These are phyloP conservation scores for Lactifluus piperatus DNA, from an alignment of 768 basidiomycete species.

Conservation along the genomic window DNA sequence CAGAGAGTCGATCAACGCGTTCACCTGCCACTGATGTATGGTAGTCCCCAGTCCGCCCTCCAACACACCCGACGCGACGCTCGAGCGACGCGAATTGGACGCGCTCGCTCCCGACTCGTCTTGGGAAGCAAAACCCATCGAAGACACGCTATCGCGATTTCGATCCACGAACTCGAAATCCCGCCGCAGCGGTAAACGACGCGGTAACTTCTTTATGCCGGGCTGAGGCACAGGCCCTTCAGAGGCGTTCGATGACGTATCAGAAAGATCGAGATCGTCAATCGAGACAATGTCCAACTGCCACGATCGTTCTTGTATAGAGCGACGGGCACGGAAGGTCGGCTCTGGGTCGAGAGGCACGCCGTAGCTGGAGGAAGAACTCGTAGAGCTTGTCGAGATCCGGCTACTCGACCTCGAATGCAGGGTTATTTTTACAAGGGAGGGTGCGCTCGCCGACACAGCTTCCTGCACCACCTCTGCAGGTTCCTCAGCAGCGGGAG, in stretches of 20 bases:
- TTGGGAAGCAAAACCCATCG: constrained; percentile 58
- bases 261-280: constrained; percentile 75
- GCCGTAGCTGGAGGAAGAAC: constrained; percentile 21
- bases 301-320: constrained; percentile 37
- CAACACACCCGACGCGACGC: constrained; percentile 29
- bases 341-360: constrained; percentile 12
- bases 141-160: constrained; percentile 65
- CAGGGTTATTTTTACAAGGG: background rate
- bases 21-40: constrained; percentile 79
- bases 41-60: constrained; percentile 34
- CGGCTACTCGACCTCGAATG: background rate
- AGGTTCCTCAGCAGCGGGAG: background rate
- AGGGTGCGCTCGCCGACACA: background rate
- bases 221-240: constrained; percentile 29
- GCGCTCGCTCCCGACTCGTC: constrained; percentile 47
- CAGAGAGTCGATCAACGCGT: constrained; percentile 61
- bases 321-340: constrained; percentile 22
- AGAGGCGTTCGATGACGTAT: constrained; percentile 53
- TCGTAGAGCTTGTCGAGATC: constrained; percentile 12
- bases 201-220: constrained; percentile 41
- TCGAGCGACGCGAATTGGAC: constrained; percentile 40
- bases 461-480: background rate
- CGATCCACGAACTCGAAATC: constrained; percentile 75
- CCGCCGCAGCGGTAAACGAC: constrained; percentile 62
- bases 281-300: constrained; percentile 67